Base-by-base conservation (phyloP, 441 rosid genomes). In the Syzygium malaccense region DNA sequence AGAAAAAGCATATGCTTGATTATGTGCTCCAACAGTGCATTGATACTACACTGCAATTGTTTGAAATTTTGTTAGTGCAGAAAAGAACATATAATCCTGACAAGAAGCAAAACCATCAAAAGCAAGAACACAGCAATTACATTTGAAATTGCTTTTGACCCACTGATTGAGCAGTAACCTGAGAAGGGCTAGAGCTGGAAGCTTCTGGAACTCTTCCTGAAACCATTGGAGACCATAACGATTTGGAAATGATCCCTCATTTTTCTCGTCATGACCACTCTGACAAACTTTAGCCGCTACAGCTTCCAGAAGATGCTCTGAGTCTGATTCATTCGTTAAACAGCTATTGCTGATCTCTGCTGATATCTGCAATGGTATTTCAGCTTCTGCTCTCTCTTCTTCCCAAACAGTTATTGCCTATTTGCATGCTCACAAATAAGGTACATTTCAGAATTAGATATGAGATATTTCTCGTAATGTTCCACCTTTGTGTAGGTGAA, bases 11-110 rank as follows among this genome's bases (percentile, higher is more conserved):
- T 95, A 91, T 98, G 98, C 93, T 95, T 96, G 96, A 98, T 94
- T 51, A 99, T 97, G 84, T 96, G 96, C 93, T 97, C 99, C 91
- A 98, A 94, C 94, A 98, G 92, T 88, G 99, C 94, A 94, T 98
- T 99, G 86, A 98, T 98, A 88, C 99, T 98, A 94, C 99, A 97
- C 99, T 98, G 98, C 58, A 87, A 88, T 90, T 87, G 87, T 91
- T 89, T 91, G 85, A 66, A 86, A 88, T 92, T 87, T 57, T 58
- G 48, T 88, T 58, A 79, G 60, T 85, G 93, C 88, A 95, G 94
- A 23, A 75, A 71, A 9, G 41, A 75, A 45, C 57, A 86, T 89
- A 79, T n/a, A 45, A 55, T 68, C 89, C 91, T 64, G 66, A 30
- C 19, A 88, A 20, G 58, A 41, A 62, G 78, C 90, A 91, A 84